Evolutionary conservation across 106 monocot species (phyloP), one percentile per base, ranked within the genome.

Genomic region (Posidonia australis): DNA sequence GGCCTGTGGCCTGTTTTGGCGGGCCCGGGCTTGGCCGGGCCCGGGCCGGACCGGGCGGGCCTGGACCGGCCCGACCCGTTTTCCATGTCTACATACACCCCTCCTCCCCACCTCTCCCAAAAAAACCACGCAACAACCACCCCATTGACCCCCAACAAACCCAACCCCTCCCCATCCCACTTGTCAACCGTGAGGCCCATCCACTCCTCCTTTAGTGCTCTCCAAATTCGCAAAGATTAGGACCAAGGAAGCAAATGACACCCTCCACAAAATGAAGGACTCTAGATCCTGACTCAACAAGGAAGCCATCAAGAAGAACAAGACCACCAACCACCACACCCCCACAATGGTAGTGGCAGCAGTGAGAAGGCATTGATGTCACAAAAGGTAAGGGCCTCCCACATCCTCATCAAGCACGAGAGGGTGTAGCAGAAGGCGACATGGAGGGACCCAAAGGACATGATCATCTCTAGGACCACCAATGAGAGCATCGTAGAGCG

Each of bases 391-490:
- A 76, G 72, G 64, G 88, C 89, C 20, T 93, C 83, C 17, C 93
- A 93, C 81, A 76, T 89, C 69, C 85, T 93, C 66, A 83, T 93
- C 60, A 93, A 93, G 77, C 93, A 93, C 89, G 71, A 85, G 67
- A 85, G 83, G 1, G 88, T 88, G 65, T 71, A 88, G 67, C 74
- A 81, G 68, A 88, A 83, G 78, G 88, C 88, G 10, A 89, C 93
- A 5, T 93, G 93, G 93, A 83, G 77, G 72, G 93, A 93, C 52
- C 88, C 88, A 12, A 83, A 93, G n/a, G 93, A 88, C 24, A 67
- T 68, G 13, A 69, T 54, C 46, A 93, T 89, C 60, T 58, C 63
- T 46, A 66, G 71, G 44, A 93, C 93, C 58, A 83, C 79, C 20
- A 67, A 79, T 17, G 83, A 80, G 18, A 60, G 54, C 42, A 88